These are phyloP conservation scores for Aspergillus quadricinctus DNA, from an alignment of 2,329 filamentous ascomycete genomes.

Conservation along the genomic window DNA sequence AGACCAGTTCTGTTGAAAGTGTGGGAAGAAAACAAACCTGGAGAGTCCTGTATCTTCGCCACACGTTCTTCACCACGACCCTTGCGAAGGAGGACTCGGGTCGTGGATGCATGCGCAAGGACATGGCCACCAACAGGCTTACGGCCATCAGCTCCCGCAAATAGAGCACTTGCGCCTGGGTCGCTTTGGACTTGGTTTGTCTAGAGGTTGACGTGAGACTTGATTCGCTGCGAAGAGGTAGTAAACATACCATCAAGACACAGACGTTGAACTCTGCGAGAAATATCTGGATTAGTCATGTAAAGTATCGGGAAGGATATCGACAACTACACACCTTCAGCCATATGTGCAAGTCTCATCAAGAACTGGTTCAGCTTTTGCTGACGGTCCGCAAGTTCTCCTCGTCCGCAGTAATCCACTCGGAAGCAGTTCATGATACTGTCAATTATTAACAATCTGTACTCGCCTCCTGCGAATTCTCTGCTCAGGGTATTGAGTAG, in stretches of 20 bases:
- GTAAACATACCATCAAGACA: constrained; percentile 53
- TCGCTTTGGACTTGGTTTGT: constrained; percentile 71
- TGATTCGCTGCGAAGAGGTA: background rate
- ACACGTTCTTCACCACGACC: constrained; percentile 66
- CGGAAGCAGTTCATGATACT: constrained; percentile 68
- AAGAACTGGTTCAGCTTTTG: constrained; percentile 64
- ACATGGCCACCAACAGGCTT: constrained; percentile 66
- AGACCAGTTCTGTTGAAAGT: constrained; percentile 12
- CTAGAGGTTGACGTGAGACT: constrained; percentile 27
- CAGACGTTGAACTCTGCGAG: constrained; percentile 61
- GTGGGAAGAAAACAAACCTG: constrained; percentile 43
- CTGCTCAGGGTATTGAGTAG: constrained; percentile 58
- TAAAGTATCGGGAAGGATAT: background rate
- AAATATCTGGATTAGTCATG: constrained; percentile 4
- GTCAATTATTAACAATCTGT: constrained; percentile 63
- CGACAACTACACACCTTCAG: constrained; percentile 47
- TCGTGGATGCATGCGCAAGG: constrained; percentile 64
- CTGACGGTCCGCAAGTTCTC: constrained; percentile 64
- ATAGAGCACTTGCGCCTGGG: constrained; percentile 63
- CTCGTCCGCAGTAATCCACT: constrained; percentile 63
- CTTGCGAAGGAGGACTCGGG: constrained; percentile 62
- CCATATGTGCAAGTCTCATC: constrained; percentile 60
- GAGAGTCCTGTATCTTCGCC: constrained; percentile 64
- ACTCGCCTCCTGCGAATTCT: constrained; percentile 60
- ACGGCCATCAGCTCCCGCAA: constrained; percentile 63